A percentile compares a stretch with the other conserved stretches of the same genome.
phyloP scores from a whole-genome alignment of 2,329 filamentous ascomycete species.

The Hypocrella siamensis region DNA sequence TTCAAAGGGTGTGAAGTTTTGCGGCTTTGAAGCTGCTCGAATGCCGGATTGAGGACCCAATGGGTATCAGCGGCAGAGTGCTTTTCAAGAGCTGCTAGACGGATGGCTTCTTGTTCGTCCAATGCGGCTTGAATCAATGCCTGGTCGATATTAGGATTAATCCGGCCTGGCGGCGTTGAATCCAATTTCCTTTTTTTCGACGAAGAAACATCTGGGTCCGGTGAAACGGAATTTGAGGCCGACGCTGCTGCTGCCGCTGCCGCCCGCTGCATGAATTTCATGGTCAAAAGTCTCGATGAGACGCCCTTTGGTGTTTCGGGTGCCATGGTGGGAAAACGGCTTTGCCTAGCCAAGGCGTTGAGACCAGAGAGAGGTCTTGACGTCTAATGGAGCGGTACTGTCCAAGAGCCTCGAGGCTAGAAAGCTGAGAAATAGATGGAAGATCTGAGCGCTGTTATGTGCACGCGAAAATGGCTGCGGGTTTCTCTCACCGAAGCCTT shows the following conservation, averaged over 20 bases:
- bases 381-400: too few species aligned
- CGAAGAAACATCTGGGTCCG: conserved; percentile 31
- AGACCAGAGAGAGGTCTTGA: too few species aligned
- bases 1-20: conserved; percentile 25
- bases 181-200: conserved; percentile 45
- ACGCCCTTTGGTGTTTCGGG: conserved; percentile 47
- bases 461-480: too few species aligned
- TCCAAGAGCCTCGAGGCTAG: too few species aligned
- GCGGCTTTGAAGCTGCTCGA: conserved; percentile 9
- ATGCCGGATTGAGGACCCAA: conserved; percentile 51
- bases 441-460: too few species aligned
- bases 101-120: conserved; percentile 50
- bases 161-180: conserved; percentile 17
- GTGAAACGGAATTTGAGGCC: conserved; percentile 25
- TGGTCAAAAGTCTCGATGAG: conserved; percentile 78
- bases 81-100: conserved; percentile 43
- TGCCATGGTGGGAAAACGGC: conserved; percentile 28
- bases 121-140: conserved; percentile 47
- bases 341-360: too few species aligned
- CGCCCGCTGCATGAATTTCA: conserved; percentile 96
- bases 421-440: too few species aligned
- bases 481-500: too few species aligned
- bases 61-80: conserved; percentile 55
- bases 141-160: conserved; percentile 31
- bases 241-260: conserved; percentile 52